Base-by-base conservation (phyloP, 2,329 filamentous ascomycete species). In the Moelleriella libera region DNA sequence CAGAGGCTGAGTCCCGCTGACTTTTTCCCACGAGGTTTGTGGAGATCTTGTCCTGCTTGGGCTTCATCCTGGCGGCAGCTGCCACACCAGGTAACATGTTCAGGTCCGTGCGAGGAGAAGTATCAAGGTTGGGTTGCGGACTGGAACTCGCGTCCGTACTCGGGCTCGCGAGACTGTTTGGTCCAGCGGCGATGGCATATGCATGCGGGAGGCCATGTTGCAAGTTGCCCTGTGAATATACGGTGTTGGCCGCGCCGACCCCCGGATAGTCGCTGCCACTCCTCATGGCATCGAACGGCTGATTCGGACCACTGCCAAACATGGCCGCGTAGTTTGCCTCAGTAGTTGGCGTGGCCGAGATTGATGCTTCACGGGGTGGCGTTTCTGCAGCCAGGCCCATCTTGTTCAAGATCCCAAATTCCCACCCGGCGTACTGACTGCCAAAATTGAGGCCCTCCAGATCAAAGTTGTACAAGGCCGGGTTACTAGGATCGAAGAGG, bases 361-460 rank as follows among this genome's bases (percentile, higher is more conserved):
- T 63, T 55, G 60, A 72, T 64, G 55, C 75, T 65, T 92, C 86
- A 47, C 80, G 79, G 5, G 83, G 78, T 6, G 83, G 80, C 12
- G 81, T 85, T 55, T 92, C 86, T n/a, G 81, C 84, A 11, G 86
- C 50, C 10, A 66, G 53, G 5, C 87, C 88, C 85, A 98, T 94
- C 62, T 97, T 90, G 30, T 88, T 88, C 0, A 98, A 77, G 78
- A 97, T 96, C 47, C 88, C 85, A 62, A 97, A 96, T 63, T 97
- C 92, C 63, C 95, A 75, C 14, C 89, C 90, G 50, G 89, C 90
- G 60, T 97, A 98, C 53, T 94, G 88, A 60, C 92, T 97, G 48
- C 88, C 89, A 63, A 97, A 98, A 48, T 68, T 67, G 61, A 96
- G 76, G 50, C 88, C 88, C 48, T 94, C 88, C 9, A 96, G 78